phyloP scores from a whole-genome alignment of 2,329 filamentous ascomycete genomes.

The Penicillium sp. region DNA sequence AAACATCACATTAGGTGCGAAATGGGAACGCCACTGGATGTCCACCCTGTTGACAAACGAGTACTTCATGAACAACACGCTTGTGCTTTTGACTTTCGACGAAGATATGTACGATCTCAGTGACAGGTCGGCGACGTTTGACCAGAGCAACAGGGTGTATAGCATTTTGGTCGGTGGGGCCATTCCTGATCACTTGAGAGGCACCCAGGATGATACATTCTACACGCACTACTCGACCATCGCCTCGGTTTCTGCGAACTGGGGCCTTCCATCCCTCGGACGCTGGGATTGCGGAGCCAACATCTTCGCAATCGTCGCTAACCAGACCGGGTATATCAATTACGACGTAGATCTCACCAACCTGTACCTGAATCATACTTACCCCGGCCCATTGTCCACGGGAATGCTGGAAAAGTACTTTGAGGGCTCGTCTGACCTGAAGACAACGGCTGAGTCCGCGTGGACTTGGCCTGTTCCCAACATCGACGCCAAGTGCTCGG shows the following conservation, averaged over 20 bases:
- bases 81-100: conserved; percentile 2
- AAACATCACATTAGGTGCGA: not conserved
- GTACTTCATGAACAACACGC: conserved; percentile 1
- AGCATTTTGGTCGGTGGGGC: not conserved
- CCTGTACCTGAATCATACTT: not conserved
- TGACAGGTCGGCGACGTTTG: no score
- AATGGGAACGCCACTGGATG: conserved; percentile 1
- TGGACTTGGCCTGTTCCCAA: not conserved
- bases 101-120: not conserved
- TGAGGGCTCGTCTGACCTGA: not conserved
- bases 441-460: not conserved
- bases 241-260: conserved; percentile 2
- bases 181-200: not conserved
- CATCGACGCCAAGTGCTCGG: not conserved
- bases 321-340: not conserved
- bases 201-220: conserved; percentile 1
- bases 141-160: not conserved
- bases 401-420: not conserved
- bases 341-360: not conserved
- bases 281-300: not conserved
- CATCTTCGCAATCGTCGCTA: not conserved
- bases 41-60: not conserved
- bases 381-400: not conserved
- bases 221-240: conserved; percentile 4
- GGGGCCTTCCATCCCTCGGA: conserved; percentile 1